These are phyloP conservation scores for Amanita pallidorosea DNA, from an alignment of 768 basidiomycete species.

Conservation along the genomic window DNA sequence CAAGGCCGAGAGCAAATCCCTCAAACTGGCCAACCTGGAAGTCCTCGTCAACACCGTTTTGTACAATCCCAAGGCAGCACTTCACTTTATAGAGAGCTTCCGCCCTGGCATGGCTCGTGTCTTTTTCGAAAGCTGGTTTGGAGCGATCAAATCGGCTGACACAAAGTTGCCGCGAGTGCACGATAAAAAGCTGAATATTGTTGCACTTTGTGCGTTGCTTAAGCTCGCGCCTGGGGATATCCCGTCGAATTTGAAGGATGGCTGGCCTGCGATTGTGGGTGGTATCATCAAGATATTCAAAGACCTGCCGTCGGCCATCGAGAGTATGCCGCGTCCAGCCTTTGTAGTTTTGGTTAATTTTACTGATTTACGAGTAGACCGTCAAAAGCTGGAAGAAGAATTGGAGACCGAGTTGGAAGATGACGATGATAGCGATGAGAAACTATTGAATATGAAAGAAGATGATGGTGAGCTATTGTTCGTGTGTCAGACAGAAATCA, in stretches of 20 bases:
- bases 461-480: conserved; percentile 43
- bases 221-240: conserved; percentile 52
- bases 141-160: conserved; percentile 44
- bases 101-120: conserved; percentile 47
- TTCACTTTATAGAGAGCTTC: conserved; percentile 61
- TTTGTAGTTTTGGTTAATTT: background rate
- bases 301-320: conserved; percentile 65
- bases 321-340: conserved; percentile 29
- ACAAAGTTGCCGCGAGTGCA: conserved; percentile 71
- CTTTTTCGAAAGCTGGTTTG: conserved; percentile 88
- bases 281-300: conserved; percentile 69
- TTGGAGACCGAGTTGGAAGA: conserved; percentile 26
- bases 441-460: conserved; percentile 50
- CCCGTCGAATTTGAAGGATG: conserved; percentile 50
- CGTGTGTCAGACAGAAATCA: background rate
- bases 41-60: conserved; percentile 75
- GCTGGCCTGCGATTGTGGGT: conserved; percentile 68
- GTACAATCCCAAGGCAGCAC: conserved; percentile 72
- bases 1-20: conserved; percentile 46
- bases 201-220: conserved; percentile 67
- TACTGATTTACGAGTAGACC: conserved; percentile 48
- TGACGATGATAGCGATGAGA: conserved; percentile 42
- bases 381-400: conserved; percentile 50
- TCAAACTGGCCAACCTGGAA: conserved; percentile 72
- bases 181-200: conserved; percentile 77